Evolutionary conservation across 495 filamentous ascomycete genomes (phyloP).

Genomic region (Daldinia loculata): DNA sequence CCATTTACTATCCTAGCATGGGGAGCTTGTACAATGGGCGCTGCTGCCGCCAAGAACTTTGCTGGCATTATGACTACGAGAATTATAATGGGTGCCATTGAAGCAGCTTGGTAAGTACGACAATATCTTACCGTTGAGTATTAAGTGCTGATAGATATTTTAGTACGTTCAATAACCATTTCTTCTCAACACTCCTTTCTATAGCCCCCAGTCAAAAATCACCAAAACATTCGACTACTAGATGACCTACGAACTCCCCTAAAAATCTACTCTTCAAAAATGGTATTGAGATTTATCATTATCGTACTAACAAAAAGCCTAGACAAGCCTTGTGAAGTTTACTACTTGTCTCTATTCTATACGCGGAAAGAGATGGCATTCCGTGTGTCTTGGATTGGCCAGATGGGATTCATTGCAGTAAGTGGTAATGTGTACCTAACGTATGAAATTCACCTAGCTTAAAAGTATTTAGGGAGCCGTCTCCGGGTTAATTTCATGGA

Average conservation of each 20-base stretch:
- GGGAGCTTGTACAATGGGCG: slow-evolving; percentile 50
- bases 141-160: neutral
- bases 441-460: neutral
- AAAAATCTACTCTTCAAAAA: too few relatives aligned
- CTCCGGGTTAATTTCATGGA: neutral
- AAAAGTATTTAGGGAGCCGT: neutral
- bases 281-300: too few relatives aligned
- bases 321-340: neutral
- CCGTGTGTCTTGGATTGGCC: slow-evolving; percentile 27
- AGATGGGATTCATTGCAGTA: slow-evolving; percentile 37
- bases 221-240: too few relatives aligned
- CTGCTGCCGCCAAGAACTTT: neutral
- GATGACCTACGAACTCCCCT: too few relatives aligned
- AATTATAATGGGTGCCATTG: neutral
- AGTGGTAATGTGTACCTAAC: neutral
- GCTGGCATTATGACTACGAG: neutral
- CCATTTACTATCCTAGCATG: slow-evolving; percentile 41
- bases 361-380: slow-evolving; percentile 33
- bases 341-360: slow-evolving; percentile 23
- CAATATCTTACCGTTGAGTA: neutral
- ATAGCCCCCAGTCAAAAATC: too few relatives aligned
- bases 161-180: neutral
- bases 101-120: neutral
- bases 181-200: neutral
- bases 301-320: neutral